phyloP scores from a whole-genome alignment of 2,329 filamentous ascomycete species.

The Hymenoscyphus repandus region DNA sequence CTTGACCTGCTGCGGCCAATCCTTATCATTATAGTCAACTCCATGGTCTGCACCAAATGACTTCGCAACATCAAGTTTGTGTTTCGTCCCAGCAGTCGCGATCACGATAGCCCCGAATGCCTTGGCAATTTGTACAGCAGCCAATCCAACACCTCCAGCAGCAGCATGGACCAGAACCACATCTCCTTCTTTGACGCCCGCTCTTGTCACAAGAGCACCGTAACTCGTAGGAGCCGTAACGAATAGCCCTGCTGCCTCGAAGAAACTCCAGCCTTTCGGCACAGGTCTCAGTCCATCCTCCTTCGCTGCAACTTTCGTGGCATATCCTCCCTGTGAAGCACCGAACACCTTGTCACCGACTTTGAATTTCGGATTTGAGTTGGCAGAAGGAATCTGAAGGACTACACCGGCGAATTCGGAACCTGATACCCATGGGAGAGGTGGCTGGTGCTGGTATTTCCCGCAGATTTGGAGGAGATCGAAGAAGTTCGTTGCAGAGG shows the following conservation, averaged over 20 bases:
- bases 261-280: conserved; percentile 75
- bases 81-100: conserved; percentile 76
- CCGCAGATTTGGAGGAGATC: conserved; percentile 92
- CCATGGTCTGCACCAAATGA: conserved; percentile 80
- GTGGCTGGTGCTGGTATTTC: conserved; percentile 90
- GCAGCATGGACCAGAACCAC: conserved; percentile 88
- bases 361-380: conserved; percentile 56
- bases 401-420: conserved; percentile 82
- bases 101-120: conserved; percentile 89
- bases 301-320: conserved; percentile 63
- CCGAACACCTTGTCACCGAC: conserved; percentile 83
- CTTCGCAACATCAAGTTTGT: conserved; percentile 75
- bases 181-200: conserved; percentile 72
- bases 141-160: conserved; percentile 84
- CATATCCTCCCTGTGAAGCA: conserved; percentile 79
- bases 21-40: conserved; percentile 65
- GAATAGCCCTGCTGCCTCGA: conserved; percentile 82
- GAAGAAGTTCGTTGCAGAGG: conserved; percentile 92
- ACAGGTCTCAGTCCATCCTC: conserved; percentile 68
- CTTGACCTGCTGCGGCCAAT: conserved; percentile 66
- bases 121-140: conserved; percentile 91
- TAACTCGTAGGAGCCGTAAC: conserved; percentile 91
- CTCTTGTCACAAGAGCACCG: conserved; percentile 72
- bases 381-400: conserved; percentile 54
- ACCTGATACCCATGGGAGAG: conserved; percentile 79